Evolutionary conservation across 495 filamentous ascomycete species (phyloP).

Genomic region (Cercophora sp.): DNA sequence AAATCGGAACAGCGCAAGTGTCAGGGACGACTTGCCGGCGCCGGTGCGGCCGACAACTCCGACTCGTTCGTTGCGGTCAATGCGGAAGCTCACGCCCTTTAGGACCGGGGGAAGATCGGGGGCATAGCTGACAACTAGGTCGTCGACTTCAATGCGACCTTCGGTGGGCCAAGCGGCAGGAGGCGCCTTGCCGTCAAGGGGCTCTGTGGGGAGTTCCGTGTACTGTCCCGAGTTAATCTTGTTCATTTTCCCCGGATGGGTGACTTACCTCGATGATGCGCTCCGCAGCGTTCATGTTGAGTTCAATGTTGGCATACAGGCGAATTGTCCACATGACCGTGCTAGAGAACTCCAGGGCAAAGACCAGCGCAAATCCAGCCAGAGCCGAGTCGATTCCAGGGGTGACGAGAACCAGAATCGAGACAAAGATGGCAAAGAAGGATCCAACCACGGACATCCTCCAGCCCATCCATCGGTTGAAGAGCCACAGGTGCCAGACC

Average conservation of each 20-base stretch:
- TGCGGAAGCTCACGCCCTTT: conserved; percentile 66
- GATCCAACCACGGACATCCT: conserved; percentile 68
- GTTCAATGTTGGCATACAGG: conserved; percentile 61
- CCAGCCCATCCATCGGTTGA: conserved; percentile 71
- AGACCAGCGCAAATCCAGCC: conserved; percentile 72
- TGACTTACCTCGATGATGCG: conserved; percentile 61
- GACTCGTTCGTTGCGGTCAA: conserved; percentile 69
- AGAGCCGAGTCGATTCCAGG: conserved; percentile 67
- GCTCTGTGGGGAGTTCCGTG: conserved; percentile 65
- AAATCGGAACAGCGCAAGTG: conserved; percentile 80
- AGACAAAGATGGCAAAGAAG: conserved; percentile 62
- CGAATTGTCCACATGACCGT: conserved; percentile 58
- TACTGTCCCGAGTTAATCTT: conserved; percentile 38
- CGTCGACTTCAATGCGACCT: conserved; percentile 66
- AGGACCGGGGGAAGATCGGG: conserved; percentile 70
- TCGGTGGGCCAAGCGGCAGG: conserved; percentile 79
- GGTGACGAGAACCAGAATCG: conserved; percentile 58
- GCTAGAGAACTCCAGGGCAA: conserved; percentile 51
- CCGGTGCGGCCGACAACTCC: conserved; percentile 85
- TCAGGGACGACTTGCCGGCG: conserved; percentile 81
- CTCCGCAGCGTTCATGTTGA: conserved; percentile 83
- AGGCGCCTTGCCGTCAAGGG: conserved; percentile 53
- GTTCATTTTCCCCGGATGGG: neutral
- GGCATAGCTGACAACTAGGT: conserved; percentile 73
- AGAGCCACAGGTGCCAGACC: conserved; percentile 65